These are phyloP conservation scores for Suillus ampliporus DNA, from an alignment of 768 basidiomycete species.

Conservation along the genomic window DNA sequence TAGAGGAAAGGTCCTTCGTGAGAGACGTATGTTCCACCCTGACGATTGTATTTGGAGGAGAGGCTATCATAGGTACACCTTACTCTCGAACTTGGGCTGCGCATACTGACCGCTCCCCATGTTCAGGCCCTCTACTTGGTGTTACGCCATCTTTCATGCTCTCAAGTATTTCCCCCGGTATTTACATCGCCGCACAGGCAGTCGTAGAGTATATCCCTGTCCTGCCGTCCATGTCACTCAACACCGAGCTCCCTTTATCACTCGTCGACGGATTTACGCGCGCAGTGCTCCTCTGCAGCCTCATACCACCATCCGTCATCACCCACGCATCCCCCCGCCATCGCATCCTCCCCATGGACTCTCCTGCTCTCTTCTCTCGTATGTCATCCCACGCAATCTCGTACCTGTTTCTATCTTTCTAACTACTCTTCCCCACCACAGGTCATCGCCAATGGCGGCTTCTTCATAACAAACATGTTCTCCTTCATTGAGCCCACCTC, in stretches of 20 bases:
- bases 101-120: conserved; percentile 3
- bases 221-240: conserved; percentile 55
- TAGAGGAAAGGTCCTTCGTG: conserved; percentile 61
- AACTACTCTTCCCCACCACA: conserved; percentile 29
- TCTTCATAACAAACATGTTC: conserved; percentile 78
- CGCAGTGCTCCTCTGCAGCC: conserved; percentile 76
- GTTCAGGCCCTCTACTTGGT: conserved; percentile 64
- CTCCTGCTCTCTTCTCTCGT: conserved; percentile 77
- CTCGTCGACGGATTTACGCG: conserved; percentile 81
- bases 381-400: conserved; percentile 29
- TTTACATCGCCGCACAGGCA: conserved; percentile 68
- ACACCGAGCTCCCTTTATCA: conserved; percentile 73
- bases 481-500: conserved; percentile 78
- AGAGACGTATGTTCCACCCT: conserved; percentile 63
- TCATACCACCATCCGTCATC: conserved; percentile 73
- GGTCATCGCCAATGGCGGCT: conserved; percentile 80
- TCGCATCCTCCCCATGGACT: conserved; percentile 76
- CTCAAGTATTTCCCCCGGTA: conserved; percentile 65
- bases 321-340: conserved; percentile 50
- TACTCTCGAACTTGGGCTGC: background rate
- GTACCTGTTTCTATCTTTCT: background rate
- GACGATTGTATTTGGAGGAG: conserved; percentile 80
- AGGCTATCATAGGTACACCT: conserved; percentile 65
- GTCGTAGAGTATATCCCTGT: conserved; percentile 64
- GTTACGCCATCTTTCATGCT: conserved; percentile 79